These are phyloP conservation scores for Alternaria sp. DNA, from an alignment of 2,329 filamentous ascomycete species.

Conservation along the genomic window DNA sequence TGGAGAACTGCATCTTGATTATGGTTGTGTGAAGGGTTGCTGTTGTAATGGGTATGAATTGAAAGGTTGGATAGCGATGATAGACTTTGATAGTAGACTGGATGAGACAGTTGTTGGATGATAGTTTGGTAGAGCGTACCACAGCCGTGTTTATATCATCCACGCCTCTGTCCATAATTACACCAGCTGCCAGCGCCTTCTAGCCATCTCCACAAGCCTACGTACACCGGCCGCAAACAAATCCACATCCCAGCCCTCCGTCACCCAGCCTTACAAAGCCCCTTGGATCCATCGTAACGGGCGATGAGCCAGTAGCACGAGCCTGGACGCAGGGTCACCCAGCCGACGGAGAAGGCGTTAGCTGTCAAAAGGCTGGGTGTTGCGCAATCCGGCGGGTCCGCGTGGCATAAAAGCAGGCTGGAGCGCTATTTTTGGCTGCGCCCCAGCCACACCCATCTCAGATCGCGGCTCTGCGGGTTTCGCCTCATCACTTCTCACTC, in stretches of 20 bases:
- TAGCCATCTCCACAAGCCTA: slow-evolving; percentile 13
- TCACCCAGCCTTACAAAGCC: slow-evolving; percentile 8
- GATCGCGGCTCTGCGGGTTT: slow-evolving; percentile 3
- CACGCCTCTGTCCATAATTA: neutral
- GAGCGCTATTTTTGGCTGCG: slow-evolving; percentile 8
- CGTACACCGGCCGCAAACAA: slow-evolving; percentile 16
- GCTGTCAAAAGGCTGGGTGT: slow-evolving; percentile 5
- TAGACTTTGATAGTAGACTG: neutral
- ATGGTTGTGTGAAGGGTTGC: slow-evolving; percentile 7
- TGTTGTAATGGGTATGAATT: neutral
- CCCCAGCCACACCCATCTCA: slow-evolving; percentile 10
- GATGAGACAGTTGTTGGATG: neutral
- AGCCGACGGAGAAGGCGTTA: neutral
- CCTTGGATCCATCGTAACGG: slow-evolving; percentile 7
- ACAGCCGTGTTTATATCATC: slow-evolving; percentile 12
- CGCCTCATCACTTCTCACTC: neutral
- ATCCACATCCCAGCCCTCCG: slow-evolving; percentile 15
- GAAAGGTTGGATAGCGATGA: neutral
- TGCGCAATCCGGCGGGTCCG: slow-evolving; percentile 2
- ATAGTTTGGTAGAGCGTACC: neutral
- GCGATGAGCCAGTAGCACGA: slow-evolving; percentile 6
- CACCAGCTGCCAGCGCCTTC: neutral
- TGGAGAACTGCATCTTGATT: slow-evolving; percentile 42
- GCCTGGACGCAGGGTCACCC: neutral
- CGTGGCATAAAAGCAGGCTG: slow-evolving; percentile 1